Evolutionary conservation across 352 stramenopile species (phyloP).

Genomic region (Thalassiosira hispida): DNA sequence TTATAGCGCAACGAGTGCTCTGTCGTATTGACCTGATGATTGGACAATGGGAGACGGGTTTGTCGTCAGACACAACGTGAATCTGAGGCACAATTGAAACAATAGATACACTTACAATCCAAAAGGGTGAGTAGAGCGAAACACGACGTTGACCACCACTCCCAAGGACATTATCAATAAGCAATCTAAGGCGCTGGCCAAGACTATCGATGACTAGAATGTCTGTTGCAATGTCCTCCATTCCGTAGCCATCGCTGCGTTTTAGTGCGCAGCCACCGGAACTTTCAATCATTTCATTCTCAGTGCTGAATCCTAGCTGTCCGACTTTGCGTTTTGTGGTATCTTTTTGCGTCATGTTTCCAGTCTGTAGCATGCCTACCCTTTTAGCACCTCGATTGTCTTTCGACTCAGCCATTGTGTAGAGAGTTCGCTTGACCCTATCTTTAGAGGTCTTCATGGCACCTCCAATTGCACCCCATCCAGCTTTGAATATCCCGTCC

Average conservation of each 20-base stretch:
- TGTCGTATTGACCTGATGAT: conserved; percentile 85
- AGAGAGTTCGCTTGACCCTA: conserved; percentile 60
- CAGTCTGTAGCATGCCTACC: conserved; percentile 22
- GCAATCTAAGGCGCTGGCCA: conserved; percentile 84
- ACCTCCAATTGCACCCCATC: conserved; percentile 57
- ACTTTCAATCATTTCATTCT: conserved; percentile 53
- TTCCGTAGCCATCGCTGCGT: conserved; percentile 60
- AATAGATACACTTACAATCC: conserved; percentile 73
- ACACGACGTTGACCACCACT: conserved; percentile 86
- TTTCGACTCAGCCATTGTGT: conserved; percentile 60
- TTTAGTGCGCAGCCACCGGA: conserved; percentile 30
- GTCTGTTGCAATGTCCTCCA: conserved; percentile 81
- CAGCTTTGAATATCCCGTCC: conserved; percentile 45
- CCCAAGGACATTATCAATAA: conserved; percentile 87
- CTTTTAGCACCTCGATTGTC: conserved; percentile 45
- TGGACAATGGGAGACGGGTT: background rate
- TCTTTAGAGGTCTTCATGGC: conserved; percentile 64
- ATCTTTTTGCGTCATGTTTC: conserved; percentile 33
- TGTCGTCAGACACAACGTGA: background rate
- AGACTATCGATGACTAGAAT: conserved; percentile 87
- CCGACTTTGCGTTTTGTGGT: conserved; percentile 15
- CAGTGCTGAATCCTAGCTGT: conserved; percentile 54
- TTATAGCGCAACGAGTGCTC: conserved; percentile 86
- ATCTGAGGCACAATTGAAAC: background rate
- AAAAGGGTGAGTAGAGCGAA: conserved; percentile 87